phyloP scores from a whole-genome alignment of 108 stramenopile genomes.

The Pseudonitzschia delicatissima region DNA sequence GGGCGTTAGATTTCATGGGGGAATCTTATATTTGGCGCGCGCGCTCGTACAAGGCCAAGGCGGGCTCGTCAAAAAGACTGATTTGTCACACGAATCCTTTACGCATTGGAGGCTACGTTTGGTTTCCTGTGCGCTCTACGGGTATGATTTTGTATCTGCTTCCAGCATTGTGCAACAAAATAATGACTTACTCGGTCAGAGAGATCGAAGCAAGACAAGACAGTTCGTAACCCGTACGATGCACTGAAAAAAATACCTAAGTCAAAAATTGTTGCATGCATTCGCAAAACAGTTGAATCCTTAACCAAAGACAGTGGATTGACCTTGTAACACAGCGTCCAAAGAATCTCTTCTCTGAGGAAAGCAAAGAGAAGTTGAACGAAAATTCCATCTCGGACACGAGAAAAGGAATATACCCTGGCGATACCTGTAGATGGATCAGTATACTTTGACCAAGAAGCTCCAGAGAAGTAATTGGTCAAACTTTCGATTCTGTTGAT shows the following conservation, averaged over 20 bases:
- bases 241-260: neutral
- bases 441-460: neutral
- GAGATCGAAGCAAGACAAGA: too few relatives aligned
- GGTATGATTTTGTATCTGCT: too few relatives aligned
- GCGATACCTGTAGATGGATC: neutral
- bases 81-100: conserved; percentile 1
- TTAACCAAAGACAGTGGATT: neutral
- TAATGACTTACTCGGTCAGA: too few relatives aligned
- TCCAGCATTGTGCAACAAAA: too few relatives aligned
- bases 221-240: too few relatives aligned
- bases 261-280: neutral
- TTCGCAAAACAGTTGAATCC: neutral
- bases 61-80: conserved; percentile 4
- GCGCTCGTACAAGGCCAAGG: conserved; percentile 2
- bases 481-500: neutral
- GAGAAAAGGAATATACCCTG: neutral
- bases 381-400: neutral
- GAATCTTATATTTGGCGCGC: too few relatives aligned
- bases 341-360: neutral
- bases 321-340: neutral
- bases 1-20: too few relatives aligned
- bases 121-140: neutral
- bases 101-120: neutral
- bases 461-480: neutral
- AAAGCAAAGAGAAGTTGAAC: neutral